A percentile compares a stretch with the other conserved stretches of the same genome.
phyloP scores from a whole-genome alignment of 805 yeast genomes.

The Tetrapisispora namnaoensis region DNA sequence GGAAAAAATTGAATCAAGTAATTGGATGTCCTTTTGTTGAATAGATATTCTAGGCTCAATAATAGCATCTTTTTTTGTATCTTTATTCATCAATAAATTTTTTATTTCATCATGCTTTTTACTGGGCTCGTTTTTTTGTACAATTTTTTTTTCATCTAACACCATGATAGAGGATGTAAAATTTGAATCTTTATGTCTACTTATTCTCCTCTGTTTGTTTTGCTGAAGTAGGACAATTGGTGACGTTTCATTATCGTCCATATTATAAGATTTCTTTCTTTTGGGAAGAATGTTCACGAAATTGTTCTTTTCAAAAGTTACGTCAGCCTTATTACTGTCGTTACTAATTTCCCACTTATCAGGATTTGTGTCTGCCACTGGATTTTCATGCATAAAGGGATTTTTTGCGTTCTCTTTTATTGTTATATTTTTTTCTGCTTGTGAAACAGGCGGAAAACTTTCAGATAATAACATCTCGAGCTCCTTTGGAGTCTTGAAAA shows the following conservation, averaged over 20 bases:
- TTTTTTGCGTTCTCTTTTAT: slow-evolving; percentile 1
- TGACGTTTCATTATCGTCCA: slow-evolving; percentile 6
- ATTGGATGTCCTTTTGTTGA: slow-evolving; percentile 14
- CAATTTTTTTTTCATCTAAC: background rate
- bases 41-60: slow-evolving; percentile 1
- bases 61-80: background rate
- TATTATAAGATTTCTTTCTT: slow-evolving; percentile 19
- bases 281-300: background rate
- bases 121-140: background rate
- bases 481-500: background rate
- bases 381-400: slow-evolving; percentile 13
- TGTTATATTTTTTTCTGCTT: background rate
- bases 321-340: background rate
- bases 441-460: slow-evolving; percentile 4
- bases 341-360: slow-evolving; percentile 14
- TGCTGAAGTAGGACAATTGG: slow-evolving; percentile 1
- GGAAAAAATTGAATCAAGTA: slow-evolving; percentile 21
- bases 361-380: slow-evolving; percentile 6
- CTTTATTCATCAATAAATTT: background rate
- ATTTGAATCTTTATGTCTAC: background rate
- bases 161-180: background rate
- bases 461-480: background rate
- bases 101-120: background rate
- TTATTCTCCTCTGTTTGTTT: slow-evolving; percentile 1
- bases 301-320: background rate